A percentile compares a stretch with the other conserved stretches of the same genome.
These are phyloP conservation scores for Leptomonas pyrrhocoris DNA, from an alignment of 208 protist genomes.

Conservation along the genomic window DNA sequence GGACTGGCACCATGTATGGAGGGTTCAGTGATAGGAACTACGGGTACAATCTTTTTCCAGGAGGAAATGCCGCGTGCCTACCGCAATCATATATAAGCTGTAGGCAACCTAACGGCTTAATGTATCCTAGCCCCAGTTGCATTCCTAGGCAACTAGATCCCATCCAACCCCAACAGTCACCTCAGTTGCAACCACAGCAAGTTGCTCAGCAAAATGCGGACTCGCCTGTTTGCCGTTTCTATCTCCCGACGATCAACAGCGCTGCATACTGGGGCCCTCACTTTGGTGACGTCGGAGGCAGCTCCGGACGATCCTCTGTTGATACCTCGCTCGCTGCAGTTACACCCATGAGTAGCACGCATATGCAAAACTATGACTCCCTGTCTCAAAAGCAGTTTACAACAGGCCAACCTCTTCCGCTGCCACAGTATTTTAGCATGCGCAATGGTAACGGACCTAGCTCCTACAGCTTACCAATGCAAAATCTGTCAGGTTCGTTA, in stretches of 20 bases:
- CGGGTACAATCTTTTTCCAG: not conserved
- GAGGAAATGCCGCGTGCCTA: not conserved
- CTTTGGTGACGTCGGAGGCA: not conserved
- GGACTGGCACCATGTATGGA: not conserved
- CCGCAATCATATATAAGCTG: not conserved
- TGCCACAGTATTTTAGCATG: not conserved
- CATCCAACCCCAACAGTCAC: not conserved
- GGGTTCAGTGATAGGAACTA: conserved; percentile 6
- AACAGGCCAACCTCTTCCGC: not conserved
- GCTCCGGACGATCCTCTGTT: not conserved
- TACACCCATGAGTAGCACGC: not conserved
- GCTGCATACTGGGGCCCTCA: not conserved
- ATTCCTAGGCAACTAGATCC: conserved; percentile 5
- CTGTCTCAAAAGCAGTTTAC: conserved; percentile 3
- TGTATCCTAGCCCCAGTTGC: not conserved
- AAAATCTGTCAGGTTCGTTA: not conserved
- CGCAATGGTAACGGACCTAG: not conserved
- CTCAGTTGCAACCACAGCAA: not conserved
- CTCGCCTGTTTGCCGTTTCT: conserved; percentile 5
- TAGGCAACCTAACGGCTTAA: not conserved
- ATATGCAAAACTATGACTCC: not conserved
- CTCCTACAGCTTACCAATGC: not conserved
- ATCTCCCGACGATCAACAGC: not conserved
- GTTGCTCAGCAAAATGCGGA: not conserved
- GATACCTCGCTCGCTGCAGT: not conserved